These are phyloP conservation scores for Reutealis trisperma DNA, from an alignment of 345 rosid species.

Conservation along the genomic window DNA sequence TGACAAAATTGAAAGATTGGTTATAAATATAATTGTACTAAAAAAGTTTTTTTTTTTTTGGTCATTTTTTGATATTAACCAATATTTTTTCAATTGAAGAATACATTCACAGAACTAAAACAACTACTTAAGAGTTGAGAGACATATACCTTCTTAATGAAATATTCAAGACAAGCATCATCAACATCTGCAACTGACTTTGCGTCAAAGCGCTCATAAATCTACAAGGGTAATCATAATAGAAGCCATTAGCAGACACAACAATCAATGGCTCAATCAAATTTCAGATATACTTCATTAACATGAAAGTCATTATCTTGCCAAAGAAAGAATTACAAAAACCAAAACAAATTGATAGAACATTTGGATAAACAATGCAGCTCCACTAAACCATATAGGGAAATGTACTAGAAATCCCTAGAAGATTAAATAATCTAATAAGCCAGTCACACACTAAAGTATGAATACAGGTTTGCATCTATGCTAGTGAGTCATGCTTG, in stretches of 20 bases:
- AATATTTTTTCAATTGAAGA: neutral
- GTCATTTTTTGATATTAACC: too few relatives aligned
- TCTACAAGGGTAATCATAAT: slow-evolving; percentile 43
- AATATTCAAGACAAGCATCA: slow-evolving; percentile 83
- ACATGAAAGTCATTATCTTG: neutral
- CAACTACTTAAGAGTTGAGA: neutral
- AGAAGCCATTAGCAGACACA: slow-evolving; percentile 21
- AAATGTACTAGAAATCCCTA: neutral
- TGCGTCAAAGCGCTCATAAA: slow-evolving; percentile 76
- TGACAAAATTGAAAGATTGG: too few relatives aligned
- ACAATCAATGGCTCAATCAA: neutral
- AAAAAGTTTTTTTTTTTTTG: too few relatives aligned
- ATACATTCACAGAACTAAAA: neutral
- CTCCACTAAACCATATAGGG: neutral
- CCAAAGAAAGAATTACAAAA: neutral
- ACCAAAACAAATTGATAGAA: too few relatives aligned
- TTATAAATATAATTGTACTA: too few relatives aligned
- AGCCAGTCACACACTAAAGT: neutral
- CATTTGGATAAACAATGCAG: neutral
- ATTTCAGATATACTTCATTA: neutral
- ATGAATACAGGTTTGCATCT: neutral
- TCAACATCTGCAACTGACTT: slow-evolving; percentile 53
- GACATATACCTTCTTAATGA: slow-evolving; percentile 69
- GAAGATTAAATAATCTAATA: too few relatives aligned
- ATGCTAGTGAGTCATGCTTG: neutral